These are phyloP conservation scores for Plectranthus barbatus DNA, from an alignment of 257 asterid species.

Conservation along the genomic window DNA sequence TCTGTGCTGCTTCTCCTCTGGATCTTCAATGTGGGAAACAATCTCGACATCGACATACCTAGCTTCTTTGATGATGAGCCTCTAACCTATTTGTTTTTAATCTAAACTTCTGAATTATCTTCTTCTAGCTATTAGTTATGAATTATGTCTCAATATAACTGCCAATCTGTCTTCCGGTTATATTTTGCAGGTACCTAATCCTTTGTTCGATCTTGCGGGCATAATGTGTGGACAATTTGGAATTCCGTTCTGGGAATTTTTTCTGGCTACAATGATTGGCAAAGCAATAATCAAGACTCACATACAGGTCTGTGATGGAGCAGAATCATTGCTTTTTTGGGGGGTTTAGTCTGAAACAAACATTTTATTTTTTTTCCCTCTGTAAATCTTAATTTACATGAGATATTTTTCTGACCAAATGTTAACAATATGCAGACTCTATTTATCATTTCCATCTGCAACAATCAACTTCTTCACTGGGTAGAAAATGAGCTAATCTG, in stretches of 20 bases:
- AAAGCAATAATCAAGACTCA: slow-evolving; percentile 91
- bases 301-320: slow-evolving; percentile 52
- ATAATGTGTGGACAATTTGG: slow-evolving; percentile 97
- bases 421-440: slow-evolving; percentile 55
- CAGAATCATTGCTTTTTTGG: neutral
- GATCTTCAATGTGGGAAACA: neutral
- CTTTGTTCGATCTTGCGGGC: slow-evolving; percentile 94
- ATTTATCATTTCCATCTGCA: slow-evolving; percentile 80
- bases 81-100: neutral
- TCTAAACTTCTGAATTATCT: neutral
- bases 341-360: neutral
- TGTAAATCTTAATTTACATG: too few relatives aligned
- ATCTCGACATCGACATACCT: neutral
- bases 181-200: slow-evolving; percentile 73
- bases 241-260: slow-evolving; percentile 85
- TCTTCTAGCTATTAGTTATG: neutral
- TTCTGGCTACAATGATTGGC: slow-evolving; percentile 77
- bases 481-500: slow-evolving; percentile 77
- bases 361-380: neutral
- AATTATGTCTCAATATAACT: neutral
- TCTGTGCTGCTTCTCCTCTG: neutral
- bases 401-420: too few relatives aligned
- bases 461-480: slow-evolving; percentile 93
- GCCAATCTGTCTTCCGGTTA: neutral
- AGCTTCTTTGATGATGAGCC: neutral